A percentile compares a stretch with the other conserved stretches of the same genome.
These are phyloP conservation scores for Cyanophora paradoxa DNA, from an alignment of 78 protist species.

Conservation along the genomic window DNA sequence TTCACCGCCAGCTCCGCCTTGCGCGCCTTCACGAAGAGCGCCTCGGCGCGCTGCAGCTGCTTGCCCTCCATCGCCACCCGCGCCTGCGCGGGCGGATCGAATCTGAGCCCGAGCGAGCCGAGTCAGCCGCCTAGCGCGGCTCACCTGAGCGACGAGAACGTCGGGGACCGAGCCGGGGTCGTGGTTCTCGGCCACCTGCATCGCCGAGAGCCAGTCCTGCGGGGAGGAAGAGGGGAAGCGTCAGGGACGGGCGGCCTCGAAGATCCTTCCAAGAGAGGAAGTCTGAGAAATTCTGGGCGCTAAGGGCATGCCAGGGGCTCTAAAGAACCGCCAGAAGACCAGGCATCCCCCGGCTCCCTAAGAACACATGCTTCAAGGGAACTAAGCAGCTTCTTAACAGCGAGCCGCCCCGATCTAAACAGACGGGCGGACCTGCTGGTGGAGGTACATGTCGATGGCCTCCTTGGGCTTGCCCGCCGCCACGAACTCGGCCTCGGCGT, in stretches of 20 bases:
- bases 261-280: no score
- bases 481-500: constrained; percentile 47
- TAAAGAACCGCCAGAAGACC: no score
- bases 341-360: no score
- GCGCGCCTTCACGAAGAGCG: constrained; percentile 48
- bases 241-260: neutral
- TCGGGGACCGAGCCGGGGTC: constrained; percentile 37
- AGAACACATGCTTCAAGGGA: no score
- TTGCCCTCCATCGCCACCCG: constrained; percentile 4
- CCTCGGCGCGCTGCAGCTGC: constrained; percentile 31
- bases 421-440: constrained; percentile 13
- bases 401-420: no score
- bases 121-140: no score
- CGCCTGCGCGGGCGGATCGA: constrained; percentile 1
- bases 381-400: no score
- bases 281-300: no score
- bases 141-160: constrained; percentile 31
- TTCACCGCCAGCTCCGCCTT: constrained; percentile 55
- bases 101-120: neutral
- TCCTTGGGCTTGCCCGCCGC: constrained; percentile 66
- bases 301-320: no score
- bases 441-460: constrained; percentile 79
- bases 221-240: neutral
- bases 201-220: constrained; percentile 67
- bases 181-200: constrained; percentile 65